These are phyloP conservation scores for Gonapodya sp. DNA, from an alignment of 192 early-diverging fungal species.

Conservation along the genomic window DNA sequence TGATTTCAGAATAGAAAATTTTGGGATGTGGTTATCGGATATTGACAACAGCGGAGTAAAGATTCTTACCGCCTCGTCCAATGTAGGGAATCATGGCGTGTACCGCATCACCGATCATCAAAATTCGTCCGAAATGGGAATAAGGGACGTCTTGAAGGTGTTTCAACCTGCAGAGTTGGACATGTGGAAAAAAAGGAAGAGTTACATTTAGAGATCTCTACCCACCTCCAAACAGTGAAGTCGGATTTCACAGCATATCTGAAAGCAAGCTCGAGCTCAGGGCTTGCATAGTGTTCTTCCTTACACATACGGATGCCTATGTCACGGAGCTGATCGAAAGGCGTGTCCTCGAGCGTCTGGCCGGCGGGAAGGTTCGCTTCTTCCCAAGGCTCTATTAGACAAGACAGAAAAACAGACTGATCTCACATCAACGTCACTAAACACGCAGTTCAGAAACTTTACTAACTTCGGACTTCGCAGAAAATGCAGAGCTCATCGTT, in stretches of 20 bases:
- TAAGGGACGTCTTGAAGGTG: background rate
- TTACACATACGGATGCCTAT: background rate
- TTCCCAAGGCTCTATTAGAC: background rate
- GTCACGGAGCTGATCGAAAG: background rate
- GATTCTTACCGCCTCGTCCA: background rate
- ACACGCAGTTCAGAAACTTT: too few species aligned
- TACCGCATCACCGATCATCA: background rate
- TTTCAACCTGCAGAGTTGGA: background rate
- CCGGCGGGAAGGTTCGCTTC: background rate
- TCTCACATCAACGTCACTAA: background rate
- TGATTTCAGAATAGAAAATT: too few species aligned
- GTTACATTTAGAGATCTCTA: too few species aligned
- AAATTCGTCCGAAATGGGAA: background rate
- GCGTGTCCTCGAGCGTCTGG: background rate
- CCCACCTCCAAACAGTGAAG: background rate
- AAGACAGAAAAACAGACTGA: background rate
- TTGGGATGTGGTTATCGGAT: background rate
- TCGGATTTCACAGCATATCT: background rate
- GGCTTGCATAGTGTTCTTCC: background rate
- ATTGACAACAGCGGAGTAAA: too few species aligned
- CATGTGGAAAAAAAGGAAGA: too few species aligned
- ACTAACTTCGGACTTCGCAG: background rate
- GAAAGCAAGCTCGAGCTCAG: background rate
- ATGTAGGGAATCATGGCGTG: background rate
- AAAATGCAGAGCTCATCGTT: conserved; percentile 10